These are phyloP conservation scores for Rhynchospora tenuis DNA, from an alignment of 176 grass and related monocot genomes.

Conservation along the genomic window DNA sequence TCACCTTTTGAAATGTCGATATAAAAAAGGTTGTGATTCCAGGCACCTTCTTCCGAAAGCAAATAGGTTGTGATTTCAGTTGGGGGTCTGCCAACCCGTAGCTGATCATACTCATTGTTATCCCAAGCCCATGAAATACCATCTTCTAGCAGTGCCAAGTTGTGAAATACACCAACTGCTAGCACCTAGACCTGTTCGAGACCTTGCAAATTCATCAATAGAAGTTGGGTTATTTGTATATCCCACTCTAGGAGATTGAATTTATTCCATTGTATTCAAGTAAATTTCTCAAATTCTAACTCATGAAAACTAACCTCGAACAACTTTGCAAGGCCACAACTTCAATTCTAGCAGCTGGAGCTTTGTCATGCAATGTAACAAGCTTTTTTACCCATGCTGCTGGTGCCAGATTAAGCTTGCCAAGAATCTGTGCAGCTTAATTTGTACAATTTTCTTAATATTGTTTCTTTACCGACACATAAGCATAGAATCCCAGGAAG, in stretches of 20 bases:
- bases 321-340: no score
- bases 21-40: no score
- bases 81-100: constrained; percentile 88
- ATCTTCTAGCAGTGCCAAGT: constrained; percentile 75
- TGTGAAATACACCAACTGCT: constrained; percentile 97
- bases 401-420: constrained; percentile 81
- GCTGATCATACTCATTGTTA: constrained; percentile 92
- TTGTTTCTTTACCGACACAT: background rate
- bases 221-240: no score
- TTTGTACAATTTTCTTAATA: background rate
- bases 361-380: constrained; percentile 69
- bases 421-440: constrained; percentile 90
- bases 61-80: constrained; percentile 78
- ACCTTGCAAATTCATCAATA: no score
- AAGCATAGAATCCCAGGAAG: background rate
- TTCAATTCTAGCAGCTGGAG: constrained; percentile 54
- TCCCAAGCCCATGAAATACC: constrained; percentile 94
- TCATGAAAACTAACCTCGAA: no score
- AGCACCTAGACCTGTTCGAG: constrained; percentile 65
- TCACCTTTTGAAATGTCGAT: no score
- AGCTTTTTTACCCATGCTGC: constrained; percentile 90
- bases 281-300: no score
- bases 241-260: no score
- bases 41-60: no score
- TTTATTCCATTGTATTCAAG: no score